Conservation (phyloP, 257 asterid genomes). For the Capsicum pubescens region DNA sequence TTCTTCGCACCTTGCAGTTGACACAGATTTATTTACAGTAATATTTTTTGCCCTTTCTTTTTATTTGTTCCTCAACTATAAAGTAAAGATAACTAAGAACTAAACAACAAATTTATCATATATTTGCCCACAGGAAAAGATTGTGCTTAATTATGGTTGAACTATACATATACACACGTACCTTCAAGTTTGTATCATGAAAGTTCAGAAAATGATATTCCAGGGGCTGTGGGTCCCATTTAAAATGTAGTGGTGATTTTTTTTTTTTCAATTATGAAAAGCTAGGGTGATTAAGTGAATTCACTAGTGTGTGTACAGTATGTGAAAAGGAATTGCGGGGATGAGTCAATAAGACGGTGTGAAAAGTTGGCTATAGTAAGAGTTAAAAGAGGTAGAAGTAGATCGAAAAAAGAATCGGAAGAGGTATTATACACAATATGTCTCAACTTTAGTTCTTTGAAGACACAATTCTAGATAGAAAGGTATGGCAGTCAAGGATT, state of each 20-base stretch:
- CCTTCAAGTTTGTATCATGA: neutral
- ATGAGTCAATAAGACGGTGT: too few relatives aligned
- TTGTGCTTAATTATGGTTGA: neutral
- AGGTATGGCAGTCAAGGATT: too few relatives aligned
- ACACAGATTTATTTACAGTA: neutral
- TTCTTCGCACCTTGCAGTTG: neutral
- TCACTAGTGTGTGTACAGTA: neutral
- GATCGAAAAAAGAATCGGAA: too few relatives aligned
- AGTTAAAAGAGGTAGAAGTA: too few relatives aligned
- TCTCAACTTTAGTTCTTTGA: too few relatives aligned
- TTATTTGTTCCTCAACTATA: neutral
- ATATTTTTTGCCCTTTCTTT: neutral
- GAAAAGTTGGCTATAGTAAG: too few relatives aligned
- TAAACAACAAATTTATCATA: conserved; percentile 20
- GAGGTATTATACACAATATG: too few relatives aligned
- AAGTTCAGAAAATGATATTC: conserved; percentile 6
- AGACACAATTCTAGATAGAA: too few relatives aligned
- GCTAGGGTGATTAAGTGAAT: neutral
- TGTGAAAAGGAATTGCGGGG: too few relatives aligned
- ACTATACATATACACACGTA: neutral
- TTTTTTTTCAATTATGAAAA: neutral
- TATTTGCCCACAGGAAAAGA: neutral
- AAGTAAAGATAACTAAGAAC: neutral
- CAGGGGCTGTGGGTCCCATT: neutral
- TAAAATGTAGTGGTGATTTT: neutral